phyloP scores from a whole-genome alignment of 164 flowering plant genomes.

The Platanus orientalis region DNA sequence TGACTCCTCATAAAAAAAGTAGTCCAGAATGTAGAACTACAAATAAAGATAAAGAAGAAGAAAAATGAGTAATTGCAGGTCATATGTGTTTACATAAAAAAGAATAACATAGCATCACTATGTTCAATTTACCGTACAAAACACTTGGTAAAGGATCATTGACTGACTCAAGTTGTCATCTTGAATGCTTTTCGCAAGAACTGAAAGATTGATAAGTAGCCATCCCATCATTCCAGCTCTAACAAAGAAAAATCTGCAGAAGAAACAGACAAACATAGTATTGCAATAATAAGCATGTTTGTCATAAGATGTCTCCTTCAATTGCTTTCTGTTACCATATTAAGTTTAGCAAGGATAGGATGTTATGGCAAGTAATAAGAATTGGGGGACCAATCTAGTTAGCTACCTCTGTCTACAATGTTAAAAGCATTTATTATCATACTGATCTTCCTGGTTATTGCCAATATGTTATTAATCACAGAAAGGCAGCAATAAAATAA shows the following conservation, averaged over 20 bases:
- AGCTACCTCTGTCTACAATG: not conserved
- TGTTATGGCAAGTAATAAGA: not conserved
- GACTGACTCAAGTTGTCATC: slow-evolving; percentile 53
- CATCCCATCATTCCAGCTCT: slow-evolving; percentile 99
- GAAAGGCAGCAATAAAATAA: not conserved
- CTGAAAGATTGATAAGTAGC: slow-evolving; percentile 91
- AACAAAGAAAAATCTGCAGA: slow-evolving; percentile 89
- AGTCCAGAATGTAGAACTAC: slow-evolving; percentile 87
- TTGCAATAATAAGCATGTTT: not conserved
- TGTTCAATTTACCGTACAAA: slow-evolving; percentile 50
- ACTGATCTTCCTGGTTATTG: not conserved
- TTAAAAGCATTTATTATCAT: not conserved
- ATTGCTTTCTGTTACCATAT: not conserved
- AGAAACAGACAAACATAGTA: slow-evolving; percentile 5
- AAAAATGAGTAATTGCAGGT: slow-evolving; percentile 12
- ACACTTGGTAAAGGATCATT: slow-evolving; percentile 86
- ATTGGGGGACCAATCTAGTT: not conserved
- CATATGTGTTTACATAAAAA: not conserved
- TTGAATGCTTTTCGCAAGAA: slow-evolving; percentile 67
- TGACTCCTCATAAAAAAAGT: slow-evolving; percentile 84
- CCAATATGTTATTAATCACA: not conserved
- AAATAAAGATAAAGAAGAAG: slow-evolving; percentile 13
- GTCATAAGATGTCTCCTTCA: not conserved
- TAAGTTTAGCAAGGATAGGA: not conserved
- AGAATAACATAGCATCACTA: not conserved